Base-by-base conservation (phyloP, 163 green algal genomes). In the Chlorella variabilis region DNA sequence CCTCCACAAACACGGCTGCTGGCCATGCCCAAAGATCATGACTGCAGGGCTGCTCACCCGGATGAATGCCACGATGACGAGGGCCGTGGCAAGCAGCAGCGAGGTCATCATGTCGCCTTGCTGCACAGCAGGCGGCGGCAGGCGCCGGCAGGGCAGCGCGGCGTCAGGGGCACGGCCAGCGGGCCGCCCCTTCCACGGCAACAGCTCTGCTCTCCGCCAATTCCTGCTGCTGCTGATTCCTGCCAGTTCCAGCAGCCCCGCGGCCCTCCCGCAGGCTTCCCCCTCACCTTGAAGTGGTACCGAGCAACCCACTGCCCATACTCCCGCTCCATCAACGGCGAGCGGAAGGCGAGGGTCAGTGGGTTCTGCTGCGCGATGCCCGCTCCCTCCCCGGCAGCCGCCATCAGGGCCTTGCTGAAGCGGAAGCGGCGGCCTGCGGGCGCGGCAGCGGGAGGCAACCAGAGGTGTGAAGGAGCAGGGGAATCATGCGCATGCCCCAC, bases 91-190 rank as follows among this genome's bases (percentile, higher is more conserved):
- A n/a, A 84, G 68, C 67, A 78, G 54, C 39, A 77, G 45, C 3
- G 36, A 54, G 27, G 65, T 70, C 36, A 83, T 38, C 17, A 65
- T 36, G 27, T 77, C 77, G 0, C 42, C 62, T 49, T 82, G 76
- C 38, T 33, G 39, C 71, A 65, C 6, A 56, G n/a, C 25, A 27
- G 38, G 71, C n/a, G 3, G 27, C 39, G 18, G 67, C 20, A 74
- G n/a, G n/a, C n/a, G n/a, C n/a, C n/a, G n/a, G n/a, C n/a, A n/a
- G n/a, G 23, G 29, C 61, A 41, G 61, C 29, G 27, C 11, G 4
- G 29, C 29, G 8, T 3, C 29, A 42, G 29, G n/a, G n/a, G n/a
- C n/a, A n/a, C n/a, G n/a, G n/a, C n/a, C n/a, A n/a, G n/a, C n/a
- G n/a, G n/a, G n/a, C n/a, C n/a, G n/a, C n/a, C n/a, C n/a, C n/a